These are phyloP conservation scores for Ogataea methanolica DNA, from an alignment of 805 yeast genomes.

Conservation along the genomic window DNA sequence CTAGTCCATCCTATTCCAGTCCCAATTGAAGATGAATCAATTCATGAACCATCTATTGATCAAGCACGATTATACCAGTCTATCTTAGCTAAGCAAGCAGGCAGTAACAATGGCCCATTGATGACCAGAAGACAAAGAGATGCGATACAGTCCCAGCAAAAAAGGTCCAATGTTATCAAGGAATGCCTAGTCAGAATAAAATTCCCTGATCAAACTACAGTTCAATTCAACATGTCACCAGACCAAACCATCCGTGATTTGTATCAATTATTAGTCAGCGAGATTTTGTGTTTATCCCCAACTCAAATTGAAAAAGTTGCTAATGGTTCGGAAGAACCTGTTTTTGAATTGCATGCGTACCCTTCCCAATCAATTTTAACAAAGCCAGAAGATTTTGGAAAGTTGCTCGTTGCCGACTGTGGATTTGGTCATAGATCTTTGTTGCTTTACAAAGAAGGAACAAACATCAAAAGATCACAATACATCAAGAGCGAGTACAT, in stretches of 20 bases:
- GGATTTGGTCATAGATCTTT: constrained; percentile 36
- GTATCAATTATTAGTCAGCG: constrained; percentile 15
- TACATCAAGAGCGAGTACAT: constrained; percentile 22
- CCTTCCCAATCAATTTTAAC: constrained; percentile 37
- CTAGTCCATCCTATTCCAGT: constrained; percentile 5
- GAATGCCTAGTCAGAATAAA: constrained; percentile 44
- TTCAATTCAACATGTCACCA: constrained; percentile 48
- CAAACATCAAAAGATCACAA: constrained; percentile 11
- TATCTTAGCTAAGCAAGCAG: constrained; percentile 40
- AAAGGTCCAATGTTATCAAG: constrained; percentile 19
- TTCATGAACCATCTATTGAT: constrained; percentile 42
- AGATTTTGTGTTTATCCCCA: constrained; percentile 28
- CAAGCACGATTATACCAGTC: constrained; percentile 53
- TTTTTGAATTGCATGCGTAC: constrained; percentile 38
- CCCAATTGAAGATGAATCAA: constrained; percentile 29
- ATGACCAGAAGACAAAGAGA: constrained; percentile 32
- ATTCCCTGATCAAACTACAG: constrained; percentile 51
- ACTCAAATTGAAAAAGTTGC: constrained; percentile 26
- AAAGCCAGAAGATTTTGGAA: constrained; percentile 18
- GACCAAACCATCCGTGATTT: constrained; percentile 32
- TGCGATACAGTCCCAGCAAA: constrained; percentile 15
- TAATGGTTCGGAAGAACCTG: constrained; percentile 2
- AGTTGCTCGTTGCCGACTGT: constrained; percentile 33
- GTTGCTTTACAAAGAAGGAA: constrained; percentile 17
- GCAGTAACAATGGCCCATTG: constrained; percentile 26